Evolutionary conservation across 2,329 filamentous ascomycete species (phyloP), one percentile per base, ranked within the genome.

Genomic region (Pestalotiopsis sp.): DNA sequence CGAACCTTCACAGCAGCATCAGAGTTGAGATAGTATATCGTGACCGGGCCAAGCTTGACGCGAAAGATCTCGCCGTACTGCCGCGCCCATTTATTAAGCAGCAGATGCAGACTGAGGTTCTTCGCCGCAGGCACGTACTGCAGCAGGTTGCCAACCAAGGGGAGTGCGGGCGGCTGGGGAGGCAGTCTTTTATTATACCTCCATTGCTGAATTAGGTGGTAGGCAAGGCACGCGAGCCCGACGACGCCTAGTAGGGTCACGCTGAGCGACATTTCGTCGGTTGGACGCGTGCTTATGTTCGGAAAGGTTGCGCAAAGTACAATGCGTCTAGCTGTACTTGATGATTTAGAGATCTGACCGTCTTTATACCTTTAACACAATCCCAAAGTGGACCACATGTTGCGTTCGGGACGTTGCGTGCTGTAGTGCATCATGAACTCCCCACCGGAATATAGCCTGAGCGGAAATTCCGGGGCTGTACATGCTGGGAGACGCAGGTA

Each of bases 1-100:
- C 39, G 13, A 0, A 49, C 62, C 62, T 65, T 65, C 5, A 65
- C 62, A 23, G 38, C 62, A 13, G 39, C 45, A 65, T 65, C 62
- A 20, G 62, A 45, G 39, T 65, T 65, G 14, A 65, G 39, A 52
- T 65, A 65, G 11, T 65, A 65, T 49, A 39, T 65, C 13, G n/a
- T 65, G 13, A n/a, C 39, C 9, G 62, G 62, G 0, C 62, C 62
- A 31, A 65, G 62, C 45, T 65, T 36, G n/a, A 65, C 62, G 14
- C 62, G 39, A 49, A 65, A 65, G 39, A 65, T 49, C 5, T 65
- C 23, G 38, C 62, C 62, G 52, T 49, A 65, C 11, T n/a, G n/a
- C 1, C 62, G 62, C n/a, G 62, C 62, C 62, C 62, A 65, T n/a
- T 36, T 23, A 7, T 65, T 36, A 0, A 65, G 62, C 11, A 49